Percentiles rank a stretch among this genome's conserved stretches.
Conservation (phyloP, 1,284 basidiomycete genomes). For the Ustilago sp. region DNA sequence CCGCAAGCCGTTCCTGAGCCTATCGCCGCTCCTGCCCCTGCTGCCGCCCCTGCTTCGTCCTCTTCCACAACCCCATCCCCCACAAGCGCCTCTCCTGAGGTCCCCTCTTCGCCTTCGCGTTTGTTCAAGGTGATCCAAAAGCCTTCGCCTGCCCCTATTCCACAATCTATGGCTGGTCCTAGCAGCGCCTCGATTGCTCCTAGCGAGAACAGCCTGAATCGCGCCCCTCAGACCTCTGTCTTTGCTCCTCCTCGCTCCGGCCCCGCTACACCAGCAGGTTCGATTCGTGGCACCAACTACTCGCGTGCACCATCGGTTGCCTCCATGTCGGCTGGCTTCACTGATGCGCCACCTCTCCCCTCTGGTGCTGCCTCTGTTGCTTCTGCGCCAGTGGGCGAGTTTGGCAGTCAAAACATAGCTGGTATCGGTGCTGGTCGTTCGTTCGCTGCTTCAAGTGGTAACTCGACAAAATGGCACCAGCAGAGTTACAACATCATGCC, state of each 20-base stretch:
- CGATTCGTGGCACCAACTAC: conserved; percentile 45
- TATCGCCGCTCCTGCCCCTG: conserved; percentile 6
- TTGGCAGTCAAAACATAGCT: conserved; percentile 52
- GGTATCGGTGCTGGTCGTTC: conserved; percentile 47
- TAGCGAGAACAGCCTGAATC: conserved; percentile 39
- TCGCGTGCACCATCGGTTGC: conserved; percentile 48
- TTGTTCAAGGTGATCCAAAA: conserved; percentile 55
- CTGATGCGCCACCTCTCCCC: conserved; percentile 45
- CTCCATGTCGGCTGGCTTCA: conserved; percentile 46
- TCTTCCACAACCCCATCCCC: conserved; percentile 22
- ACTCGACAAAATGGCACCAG: conserved; percentile 59
- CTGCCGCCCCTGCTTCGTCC: conserved; percentile 9
- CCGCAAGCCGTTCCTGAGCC: conserved; percentile 37
- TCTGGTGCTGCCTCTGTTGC: conserved; percentile 38
- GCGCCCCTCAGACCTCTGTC: conserved; percentile 10
- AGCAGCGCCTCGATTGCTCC: conserved; percentile 35
- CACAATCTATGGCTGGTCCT: conserved; percentile 26
- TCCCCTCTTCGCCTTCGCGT: conserved; percentile 34
- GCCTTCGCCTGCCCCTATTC: conserved; percentile 16
- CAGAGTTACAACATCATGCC: conserved; percentile 53
- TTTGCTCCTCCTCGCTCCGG: conserved; percentile 27
- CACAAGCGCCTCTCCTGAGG: conserved; percentile 14
- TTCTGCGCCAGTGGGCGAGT: conserved; percentile 36
- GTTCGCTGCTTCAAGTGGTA: conserved; percentile 36
- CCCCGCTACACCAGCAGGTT: conserved; percentile 45